Evolutionary conservation across 169 alveolate genomes (phyloP), one percentile per base, ranked within the genome.

Genomic region (Theileria sp.): DNA sequence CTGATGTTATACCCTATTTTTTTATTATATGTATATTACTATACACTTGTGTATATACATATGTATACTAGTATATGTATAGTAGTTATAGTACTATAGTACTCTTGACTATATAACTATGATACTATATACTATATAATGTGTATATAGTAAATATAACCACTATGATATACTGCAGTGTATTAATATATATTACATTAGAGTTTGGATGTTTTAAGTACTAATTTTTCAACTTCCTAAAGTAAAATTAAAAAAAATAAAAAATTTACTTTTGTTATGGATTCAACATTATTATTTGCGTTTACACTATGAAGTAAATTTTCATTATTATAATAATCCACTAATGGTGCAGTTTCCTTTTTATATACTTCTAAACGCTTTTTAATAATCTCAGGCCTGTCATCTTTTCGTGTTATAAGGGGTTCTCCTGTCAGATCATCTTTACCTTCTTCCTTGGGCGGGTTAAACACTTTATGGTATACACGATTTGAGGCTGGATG

Each of bases 401-500:
- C 94, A 61, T 90, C 91, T 67, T 65, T 85, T 17, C 87, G 62
- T 60, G 64, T 68, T 50, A 65, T 74, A 19, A 85, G 69, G 5
- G 87, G 87, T 76, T 78, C 94, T 82, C 85, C 77, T 21, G 99
- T 95, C 64, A 95, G 81, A 82, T 97, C 99, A 87, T 97, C 99
- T 60, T 71, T 77, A 71, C 86, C 86, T 50, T 90, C 91, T 4
- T 71, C 88, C 82, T 90, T 90, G 8, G 99, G 99, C 15, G 99
- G 99, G 64, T 92, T 95, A 88, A 87, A 93, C 61, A 89, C 94
- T 76, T 92, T 88, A 80, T 97, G 98, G 79, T 97, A 97, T 44
- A 97, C 92, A 80, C 99, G 94, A 49, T 98, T 98, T n/a, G 98
- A 94, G 25, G 96, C 94, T 60, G 89, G 93, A 73, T 97, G 99